phyloP scores from a whole-genome alignment of 1,284 basidiomycete genomes.

The Salmacisia buchloeana region DNA sequence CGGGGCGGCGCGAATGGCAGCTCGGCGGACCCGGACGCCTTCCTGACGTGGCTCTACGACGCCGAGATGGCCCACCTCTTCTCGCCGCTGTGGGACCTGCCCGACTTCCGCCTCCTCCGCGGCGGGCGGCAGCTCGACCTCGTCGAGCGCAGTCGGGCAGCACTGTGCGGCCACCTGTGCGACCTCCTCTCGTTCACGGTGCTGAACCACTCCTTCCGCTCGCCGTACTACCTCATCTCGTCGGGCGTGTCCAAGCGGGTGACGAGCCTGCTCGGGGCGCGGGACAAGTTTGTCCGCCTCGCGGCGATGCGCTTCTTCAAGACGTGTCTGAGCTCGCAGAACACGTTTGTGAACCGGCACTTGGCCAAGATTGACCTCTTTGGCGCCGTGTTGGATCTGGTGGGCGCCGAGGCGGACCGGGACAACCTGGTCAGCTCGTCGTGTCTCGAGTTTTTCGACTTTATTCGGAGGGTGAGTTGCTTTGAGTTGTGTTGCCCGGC shows the following conservation, averaged over 20 bases:
- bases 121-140: conserved; percentile 8
- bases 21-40: conserved; percentile 75
- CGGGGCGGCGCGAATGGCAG: conserved; percentile 54
- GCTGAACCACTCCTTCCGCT: conserved; percentile 72
- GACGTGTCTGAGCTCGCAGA: conserved; percentile 73
- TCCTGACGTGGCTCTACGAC: conserved; percentile 85
- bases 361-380: conserved; percentile 80
- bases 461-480: conserved; percentile 61
- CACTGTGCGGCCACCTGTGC: conserved; percentile 56
- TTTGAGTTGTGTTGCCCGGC: no score
- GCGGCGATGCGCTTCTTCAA: conserved; percentile 75
- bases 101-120: conserved; percentile 58
- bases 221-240: conserved; percentile 76
- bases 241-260: conserved; percentile 38
- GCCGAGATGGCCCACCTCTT: conserved; percentile 69
- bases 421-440: conserved; percentile 92
- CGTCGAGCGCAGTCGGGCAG: conserved; percentile 20
- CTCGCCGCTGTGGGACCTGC: conserved; percentile 69
- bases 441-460: conserved; percentile 90
- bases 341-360: conserved; percentile 76
- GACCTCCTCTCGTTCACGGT: conserved; percentile 86
- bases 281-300: conserved; percentile 73
- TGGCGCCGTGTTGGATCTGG: conserved; percentile 73
- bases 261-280: conserved; percentile 59
- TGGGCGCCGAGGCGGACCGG: conserved; percentile 70